These are phyloP conservation scores for Adansonia madagascariensis DNA, from an alignment of 441 rosid genomes.

Conservation along the genomic window DNA sequence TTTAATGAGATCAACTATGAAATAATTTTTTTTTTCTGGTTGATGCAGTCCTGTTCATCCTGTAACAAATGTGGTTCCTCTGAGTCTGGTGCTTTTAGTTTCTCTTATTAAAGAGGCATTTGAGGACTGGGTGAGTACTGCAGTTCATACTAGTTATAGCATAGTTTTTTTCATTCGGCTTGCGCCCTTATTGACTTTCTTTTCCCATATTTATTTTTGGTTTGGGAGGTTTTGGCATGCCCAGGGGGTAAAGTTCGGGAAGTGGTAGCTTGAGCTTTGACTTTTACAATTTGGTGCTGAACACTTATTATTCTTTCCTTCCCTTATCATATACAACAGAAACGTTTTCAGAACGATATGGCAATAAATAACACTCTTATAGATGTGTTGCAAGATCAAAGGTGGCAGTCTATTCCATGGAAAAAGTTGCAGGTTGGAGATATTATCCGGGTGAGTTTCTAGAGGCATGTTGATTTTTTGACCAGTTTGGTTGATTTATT, in stretches of 20 bases:
- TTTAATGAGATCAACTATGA: neutral
- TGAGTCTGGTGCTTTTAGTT: slow-evolving; percentile 92
- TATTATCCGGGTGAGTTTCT: slow-evolving; percentile 71
- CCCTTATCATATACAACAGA: slow-evolving; percentile 52
- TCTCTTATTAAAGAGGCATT: slow-evolving; percentile 98
- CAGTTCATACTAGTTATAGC: slow-evolving; percentile 26
- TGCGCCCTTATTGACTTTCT: neutral
- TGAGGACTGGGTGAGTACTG: slow-evolving; percentile 93
- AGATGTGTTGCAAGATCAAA: slow-evolving; percentile 86
- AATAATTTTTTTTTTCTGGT: slow-evolving; percentile 26
- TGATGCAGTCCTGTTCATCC: slow-evolving; percentile 95
- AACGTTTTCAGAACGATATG: slow-evolving; percentile 98
- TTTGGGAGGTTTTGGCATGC: neutral
- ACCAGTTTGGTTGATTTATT: neutral
- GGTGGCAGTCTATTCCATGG: slow-evolving; percentile 85
- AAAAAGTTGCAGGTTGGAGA: slow-evolving; percentile 98
- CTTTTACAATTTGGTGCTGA: slow-evolving; percentile 18
- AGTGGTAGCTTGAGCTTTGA: slow-evolving; percentile 15
- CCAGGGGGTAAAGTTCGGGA: neutral
- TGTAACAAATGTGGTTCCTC: slow-evolving; percentile 87
- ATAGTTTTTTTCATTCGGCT: slow-evolving; percentile 10
- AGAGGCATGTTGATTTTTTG: neutral
- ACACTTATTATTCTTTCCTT: slow-evolving; percentile 23
- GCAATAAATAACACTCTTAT: slow-evolving; percentile 74
- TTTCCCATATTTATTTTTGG: slow-evolving; percentile 5